phyloP scores from a whole-genome alignment of 2,329 filamentous ascomycete genomes.

The Clarireedia monteithiana region DNA sequence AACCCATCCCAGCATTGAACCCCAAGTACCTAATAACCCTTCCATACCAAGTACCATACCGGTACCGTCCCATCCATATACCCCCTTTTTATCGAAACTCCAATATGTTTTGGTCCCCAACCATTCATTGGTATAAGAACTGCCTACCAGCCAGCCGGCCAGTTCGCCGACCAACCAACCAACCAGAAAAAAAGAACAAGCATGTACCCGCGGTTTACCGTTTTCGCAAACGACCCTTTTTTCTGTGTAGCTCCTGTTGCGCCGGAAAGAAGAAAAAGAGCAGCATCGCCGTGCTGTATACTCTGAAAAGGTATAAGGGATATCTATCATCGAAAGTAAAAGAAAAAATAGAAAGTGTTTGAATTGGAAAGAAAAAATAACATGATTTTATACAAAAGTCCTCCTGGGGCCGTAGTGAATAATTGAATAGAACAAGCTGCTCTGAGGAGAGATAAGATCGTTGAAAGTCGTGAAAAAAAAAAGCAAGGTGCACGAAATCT shows the following conservation, averaged over 20 bases:
- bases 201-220: neutral
- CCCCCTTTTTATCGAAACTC: slow-evolving; percentile 7
- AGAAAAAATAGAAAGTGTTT: neutral
- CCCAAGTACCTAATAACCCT: too few relatives aligned
- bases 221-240: slow-evolving; percentile 7
- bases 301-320: slow-evolving; percentile 5
- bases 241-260: neutral
- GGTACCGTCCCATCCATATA: neutral
- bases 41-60: neutral
- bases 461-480: slow-evolving; percentile 2
- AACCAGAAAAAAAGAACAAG: neutral
- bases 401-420: neutral
- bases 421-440: slow-evolving; percentile 1
- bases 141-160: neutral
- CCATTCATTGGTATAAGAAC: neutral
- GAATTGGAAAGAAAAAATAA: neutral
- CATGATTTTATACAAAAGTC: slow-evolving; percentile 7
- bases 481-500: neutral
- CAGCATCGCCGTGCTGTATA: slow-evolving; percentile 8
- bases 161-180: neutral
- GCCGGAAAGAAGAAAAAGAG: neutral
- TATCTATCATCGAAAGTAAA: slow-evolving; percentile 9
- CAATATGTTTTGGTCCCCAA: neutral
- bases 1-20: too few relatives aligned
- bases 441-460: neutral